Base-by-base conservation (phyloP, 2,329 filamentous ascomycete species). In the Lizonia empirigonia region DNA sequence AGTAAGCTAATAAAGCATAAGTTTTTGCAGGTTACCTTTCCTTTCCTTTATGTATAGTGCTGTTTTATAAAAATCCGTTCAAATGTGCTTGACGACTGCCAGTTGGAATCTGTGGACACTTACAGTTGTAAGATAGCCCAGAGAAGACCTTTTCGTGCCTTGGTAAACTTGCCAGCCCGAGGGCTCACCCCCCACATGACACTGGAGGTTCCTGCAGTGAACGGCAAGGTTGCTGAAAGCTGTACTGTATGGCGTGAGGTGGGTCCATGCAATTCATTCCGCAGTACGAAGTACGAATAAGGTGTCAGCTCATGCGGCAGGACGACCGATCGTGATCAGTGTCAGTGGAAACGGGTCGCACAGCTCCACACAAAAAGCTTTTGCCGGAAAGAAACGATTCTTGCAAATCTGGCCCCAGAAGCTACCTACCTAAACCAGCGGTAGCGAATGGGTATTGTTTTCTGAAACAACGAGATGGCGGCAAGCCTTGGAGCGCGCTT, bases 401-500 rank as follows among this genome's bases (percentile, higher is more conserved):
- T 18, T 26, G 22, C 42, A n/a, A 20, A 26, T 33, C 37, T 20
- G 32, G 49, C 37, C 38, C 22, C 39, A 44, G 13, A 42, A 15
- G 9, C 37, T 34, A 9, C 7, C 4, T 23, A 27, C 15, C n/a
- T n/a, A n/a, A n/a, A n/a, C n/a, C n/a, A n/a, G n/a, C 23, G 42
- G 42, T 37, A 46, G 37, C 37, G 37, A 36, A 41, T 33, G 30
- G 18, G 5, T 38, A 22, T 20, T 36, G 37, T 46, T n/a, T n/a
- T n/a, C n/a, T 52, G 49, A 52, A 52, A 52, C 49, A 32, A 27
- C 42, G 37, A 46, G 32, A 22, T 44, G 39, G 40, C 47, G 40
- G 18, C 23, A 30, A 23, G 29, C 34, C 16, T n/a, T n/a, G n/a
- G n/a, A 47, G 23, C n/a, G 18, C 24, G 13, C 51, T 57, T 47